These are phyloP conservation scores for Claviceps maximensis DNA, from an alignment of 2,329 filamentous ascomycete genomes.

Conservation along the genomic window DNA sequence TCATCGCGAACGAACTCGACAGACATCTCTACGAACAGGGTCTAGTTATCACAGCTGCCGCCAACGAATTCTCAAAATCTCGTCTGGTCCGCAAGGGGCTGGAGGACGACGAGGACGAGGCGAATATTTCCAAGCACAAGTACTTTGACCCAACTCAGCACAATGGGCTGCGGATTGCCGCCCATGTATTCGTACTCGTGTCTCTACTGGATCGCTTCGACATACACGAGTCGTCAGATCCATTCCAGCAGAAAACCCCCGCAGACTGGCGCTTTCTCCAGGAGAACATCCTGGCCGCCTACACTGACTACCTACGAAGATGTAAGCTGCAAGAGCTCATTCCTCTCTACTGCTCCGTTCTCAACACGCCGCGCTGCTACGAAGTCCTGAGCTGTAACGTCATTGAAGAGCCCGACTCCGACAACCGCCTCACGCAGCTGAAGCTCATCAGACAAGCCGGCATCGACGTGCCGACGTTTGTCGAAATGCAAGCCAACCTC, in stretches of 20 bases:
- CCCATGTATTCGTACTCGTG: constrained; percentile 52
- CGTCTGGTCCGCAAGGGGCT: constrained; percentile 14
- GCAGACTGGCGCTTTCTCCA: constrained; percentile 31
- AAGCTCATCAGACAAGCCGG: constrained; percentile 61
- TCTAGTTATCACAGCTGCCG: constrained; percentile 19
- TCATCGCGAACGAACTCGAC: constrained; percentile 52
- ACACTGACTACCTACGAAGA: constrained; percentile 66
- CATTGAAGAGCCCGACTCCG: constrained; percentile 53
- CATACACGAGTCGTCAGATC: constrained; percentile 9
- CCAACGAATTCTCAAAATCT: constrained; percentile 13
- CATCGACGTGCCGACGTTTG: constrained; percentile 59
- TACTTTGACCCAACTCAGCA: constrained; percentile 44
- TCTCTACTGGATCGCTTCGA: constrained; percentile 52
- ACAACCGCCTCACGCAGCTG: constrained; percentile 55
- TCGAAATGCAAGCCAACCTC: constrained; percentile 51
- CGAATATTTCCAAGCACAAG: constrained; percentile 27
- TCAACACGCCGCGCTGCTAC: constrained; percentile 51
- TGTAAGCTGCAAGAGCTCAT: constrained; percentile 64
- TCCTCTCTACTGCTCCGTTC: constrained; percentile 75
- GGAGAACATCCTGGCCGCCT: constrained; percentile 68
- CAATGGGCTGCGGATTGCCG: constrained; percentile 53
- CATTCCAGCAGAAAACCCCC: constrained; percentile 6
- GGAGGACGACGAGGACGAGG: constrained; percentile 10
- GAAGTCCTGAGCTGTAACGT: constrained; percentile 64
- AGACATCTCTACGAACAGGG: constrained; percentile 48